phyloP scores from a whole-genome alignment of 2,329 filamentous ascomycete genomes.

The Aspergillus ruber region DNA sequence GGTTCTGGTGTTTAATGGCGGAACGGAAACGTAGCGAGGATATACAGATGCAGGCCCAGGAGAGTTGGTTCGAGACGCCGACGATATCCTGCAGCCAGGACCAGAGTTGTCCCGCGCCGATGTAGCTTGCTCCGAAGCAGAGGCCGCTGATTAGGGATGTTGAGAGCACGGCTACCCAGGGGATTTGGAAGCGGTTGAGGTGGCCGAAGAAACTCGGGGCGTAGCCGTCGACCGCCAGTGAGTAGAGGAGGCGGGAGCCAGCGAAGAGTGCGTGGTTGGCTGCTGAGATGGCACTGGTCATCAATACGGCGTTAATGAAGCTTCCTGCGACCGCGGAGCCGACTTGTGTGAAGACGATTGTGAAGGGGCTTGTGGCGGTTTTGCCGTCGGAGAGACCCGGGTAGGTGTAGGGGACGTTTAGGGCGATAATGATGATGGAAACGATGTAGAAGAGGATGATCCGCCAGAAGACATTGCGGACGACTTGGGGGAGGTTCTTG shows the following conservation, averaged over 20 bases:
- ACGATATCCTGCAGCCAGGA: conserved; percentile 63
- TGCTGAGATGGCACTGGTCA: conserved; percentile 54
- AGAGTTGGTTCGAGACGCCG: conserved; percentile 61
- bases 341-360: conserved; percentile 55
- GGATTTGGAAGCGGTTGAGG: conserved; percentile 46
- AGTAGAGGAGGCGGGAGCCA: conserved; percentile 52
- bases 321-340: conserved; percentile 51
- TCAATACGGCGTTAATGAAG: conserved; percentile 57
- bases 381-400: conserved; percentile 38
- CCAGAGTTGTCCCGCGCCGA: conserved; percentile 60
- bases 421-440: conserved; percentile 50
- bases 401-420: conserved; percentile 54
- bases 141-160: conserved; percentile 52
- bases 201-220: conserved; percentile 51
- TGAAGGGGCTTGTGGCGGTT: conserved; percentile 49
- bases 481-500: conserved; percentile 55
- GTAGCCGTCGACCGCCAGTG: conserved; percentile 49
- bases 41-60: conserved; percentile 58
- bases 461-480: conserved; percentile 61
- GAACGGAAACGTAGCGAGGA: conserved; percentile 60
- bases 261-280: conserved; percentile 56
- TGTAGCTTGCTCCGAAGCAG: conserved; percentile 60
- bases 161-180: conserved; percentile 49
- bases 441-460: conserved; percentile 52
- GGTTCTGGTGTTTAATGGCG: conserved; percentile 52